Evolutionary conservation across 352 stramenopile species (phyloP).

Genomic region (Ophiocytium majus): DNA sequence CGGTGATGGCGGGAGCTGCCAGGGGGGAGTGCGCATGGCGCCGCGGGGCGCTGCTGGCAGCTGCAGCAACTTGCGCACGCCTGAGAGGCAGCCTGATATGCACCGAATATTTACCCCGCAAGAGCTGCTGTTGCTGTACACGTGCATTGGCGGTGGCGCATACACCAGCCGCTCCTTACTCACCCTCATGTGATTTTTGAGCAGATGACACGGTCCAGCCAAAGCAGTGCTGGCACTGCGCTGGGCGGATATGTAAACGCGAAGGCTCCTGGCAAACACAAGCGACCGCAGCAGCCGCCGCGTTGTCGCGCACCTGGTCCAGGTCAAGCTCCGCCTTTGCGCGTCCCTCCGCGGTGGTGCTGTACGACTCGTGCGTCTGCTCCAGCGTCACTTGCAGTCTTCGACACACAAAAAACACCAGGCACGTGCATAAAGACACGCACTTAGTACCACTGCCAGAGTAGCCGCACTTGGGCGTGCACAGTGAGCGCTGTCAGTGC

Average conservation of each 20-base stretch:
- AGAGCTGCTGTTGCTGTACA: not conserved
- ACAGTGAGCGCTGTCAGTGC: too few species aligned
- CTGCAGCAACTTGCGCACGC: not conserved
- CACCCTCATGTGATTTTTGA: too few species aligned
- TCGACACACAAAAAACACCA: too few species aligned
- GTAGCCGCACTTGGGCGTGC: too few species aligned
- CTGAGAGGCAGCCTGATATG: not conserved
- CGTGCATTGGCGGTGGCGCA: too few species aligned
- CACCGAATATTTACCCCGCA: not conserved
- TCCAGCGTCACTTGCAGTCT: conserved; percentile 83
- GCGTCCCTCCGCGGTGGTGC: conserved; percentile 45
- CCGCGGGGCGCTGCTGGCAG: not conserved
- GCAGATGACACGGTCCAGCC: too few species aligned
- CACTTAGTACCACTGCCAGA: too few species aligned
- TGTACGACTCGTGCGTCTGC: conserved; percentile 66
- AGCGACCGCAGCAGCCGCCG: not conserved
- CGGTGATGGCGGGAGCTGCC: not conserved
- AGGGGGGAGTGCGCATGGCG: not conserved
- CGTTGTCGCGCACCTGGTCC: conserved; percentile 17
- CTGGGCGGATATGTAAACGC: too few species aligned
- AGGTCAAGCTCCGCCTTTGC: conserved; percentile 53
- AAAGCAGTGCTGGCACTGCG: too few species aligned
- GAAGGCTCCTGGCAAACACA: too few species aligned
- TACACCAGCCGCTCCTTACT: too few species aligned
- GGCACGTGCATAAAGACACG: too few species aligned